phyloP scores from a whole-genome alignment of 2,329 filamentous ascomycete genomes.

The Fusarium vanettenii region DNA sequence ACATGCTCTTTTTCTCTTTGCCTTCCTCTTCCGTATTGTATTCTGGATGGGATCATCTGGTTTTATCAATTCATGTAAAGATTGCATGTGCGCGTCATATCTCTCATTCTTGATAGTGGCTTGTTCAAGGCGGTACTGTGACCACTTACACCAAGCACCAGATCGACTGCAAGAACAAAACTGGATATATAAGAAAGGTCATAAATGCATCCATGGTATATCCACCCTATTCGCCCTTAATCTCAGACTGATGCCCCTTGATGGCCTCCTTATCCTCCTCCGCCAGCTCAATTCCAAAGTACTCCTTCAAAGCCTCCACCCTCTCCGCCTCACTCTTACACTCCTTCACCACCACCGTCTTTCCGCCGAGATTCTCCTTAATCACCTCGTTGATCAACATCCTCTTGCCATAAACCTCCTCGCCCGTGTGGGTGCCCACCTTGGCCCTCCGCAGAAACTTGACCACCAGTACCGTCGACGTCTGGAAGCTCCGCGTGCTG shows the following conservation, averaged over 20 bases:
- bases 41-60: not conserved
- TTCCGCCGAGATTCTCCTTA: conserved; percentile 64
- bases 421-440: conserved; percentile 54
- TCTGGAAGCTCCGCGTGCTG: conserved; percentile 63
- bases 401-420: conserved; percentile 63
- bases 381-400: conserved; percentile 63
- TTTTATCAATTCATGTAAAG: not conserved
- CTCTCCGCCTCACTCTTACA: conserved; percentile 65
- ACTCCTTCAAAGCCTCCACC: conserved; percentile 60
- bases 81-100: not conserved
- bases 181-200: not conserved
- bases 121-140: not conserved
- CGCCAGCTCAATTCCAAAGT: conserved; percentile 64
- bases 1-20: no score
- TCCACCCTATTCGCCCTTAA: conserved; percentile 39
- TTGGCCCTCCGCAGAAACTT: conserved; percentile 62
- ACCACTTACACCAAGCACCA: not conserved
- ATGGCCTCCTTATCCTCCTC: conserved; percentile 63
- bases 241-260: conserved; percentile 59
- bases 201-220: conserved; percentile 10
- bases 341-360: conserved; percentile 58
- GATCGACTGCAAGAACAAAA: not conserved
- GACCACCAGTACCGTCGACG: conserved; percentile 62
- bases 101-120: not conserved
- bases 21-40: not conserved